These are phyloP conservation scores for Phlegmacium glaucopus DNA, from an alignment of 768 basidiomycete genomes.

Conservation along the genomic window DNA sequence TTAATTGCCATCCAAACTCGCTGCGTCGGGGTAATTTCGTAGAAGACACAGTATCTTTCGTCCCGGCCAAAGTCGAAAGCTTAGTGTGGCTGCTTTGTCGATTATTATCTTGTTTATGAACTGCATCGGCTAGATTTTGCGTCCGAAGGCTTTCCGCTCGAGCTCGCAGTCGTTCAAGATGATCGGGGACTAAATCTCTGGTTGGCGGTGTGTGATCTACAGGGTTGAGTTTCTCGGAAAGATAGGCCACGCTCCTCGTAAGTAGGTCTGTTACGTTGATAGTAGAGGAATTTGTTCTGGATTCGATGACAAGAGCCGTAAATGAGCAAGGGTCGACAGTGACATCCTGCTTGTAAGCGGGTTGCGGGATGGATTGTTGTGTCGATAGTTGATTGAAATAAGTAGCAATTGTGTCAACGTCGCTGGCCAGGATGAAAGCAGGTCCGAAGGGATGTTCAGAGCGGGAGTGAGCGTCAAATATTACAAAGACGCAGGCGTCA, in stretches of 20 bases:
- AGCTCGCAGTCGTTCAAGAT: constrained; percentile 1
- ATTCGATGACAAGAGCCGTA: constrained; percentile 2
- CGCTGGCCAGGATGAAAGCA: constrained; percentile 9
- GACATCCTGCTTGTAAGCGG: neutral
- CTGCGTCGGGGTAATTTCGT: neutral
- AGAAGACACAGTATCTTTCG: neutral
- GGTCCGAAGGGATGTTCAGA: constrained; percentile 10
- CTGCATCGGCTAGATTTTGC: too few species aligned
- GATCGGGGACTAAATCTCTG: neutral
- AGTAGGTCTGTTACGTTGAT: neutral
- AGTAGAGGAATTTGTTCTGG: neutral
- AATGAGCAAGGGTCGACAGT: neutral
- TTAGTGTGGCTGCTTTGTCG: too few species aligned
- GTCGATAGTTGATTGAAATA: constrained; percentile 1
- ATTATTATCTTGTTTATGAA: too few species aligned
- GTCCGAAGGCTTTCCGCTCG: constrained; percentile 5
- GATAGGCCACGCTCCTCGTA: constrained; percentile 2
- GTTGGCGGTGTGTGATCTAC: neutral
- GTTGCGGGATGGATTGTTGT: neutral
- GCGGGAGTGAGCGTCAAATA: constrained; percentile 16
- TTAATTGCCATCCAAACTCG: constrained; percentile 10
- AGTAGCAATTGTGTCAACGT: constrained; percentile 7
- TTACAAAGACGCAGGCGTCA: constrained; percentile 4
- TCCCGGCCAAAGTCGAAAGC: neutral
- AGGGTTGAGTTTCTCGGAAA: neutral